Evolutionary conservation across 1,284 basidiomycete genomes (phyloP).

Genomic region (Rhodotorula sp.): DNA sequence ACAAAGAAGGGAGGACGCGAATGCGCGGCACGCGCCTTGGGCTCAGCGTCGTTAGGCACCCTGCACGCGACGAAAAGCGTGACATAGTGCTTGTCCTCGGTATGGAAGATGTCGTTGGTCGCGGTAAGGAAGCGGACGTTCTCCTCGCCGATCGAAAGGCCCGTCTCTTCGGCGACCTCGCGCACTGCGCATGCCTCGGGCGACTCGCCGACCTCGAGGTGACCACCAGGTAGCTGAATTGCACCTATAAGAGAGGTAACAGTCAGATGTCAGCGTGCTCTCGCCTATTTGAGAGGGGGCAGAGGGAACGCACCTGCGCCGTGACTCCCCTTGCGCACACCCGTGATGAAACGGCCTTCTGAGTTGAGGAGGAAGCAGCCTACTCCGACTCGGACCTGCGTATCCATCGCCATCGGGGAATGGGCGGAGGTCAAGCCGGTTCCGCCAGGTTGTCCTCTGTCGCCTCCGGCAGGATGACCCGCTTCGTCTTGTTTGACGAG

Average conservation of each 20-base stretch:
- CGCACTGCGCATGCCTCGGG: slow-evolving; percentile 47
- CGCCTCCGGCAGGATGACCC: background rate
- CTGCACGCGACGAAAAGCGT: slow-evolving; percentile 48
- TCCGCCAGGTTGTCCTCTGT: background rate
- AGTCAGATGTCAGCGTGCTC: background rate
- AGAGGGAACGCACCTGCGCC: slow-evolving; percentile 43
- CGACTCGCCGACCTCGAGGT: slow-evolving; percentile 49
- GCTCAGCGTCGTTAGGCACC: slow-evolving; percentile 22
- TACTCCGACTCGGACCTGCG: slow-evolving; percentile 44
- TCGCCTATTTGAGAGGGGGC: background rate
- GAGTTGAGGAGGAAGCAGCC: slow-evolving; percentile 47
- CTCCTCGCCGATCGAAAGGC: slow-evolving; percentile 42
- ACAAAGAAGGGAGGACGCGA: background rate
- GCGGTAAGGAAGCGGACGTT: slow-evolving; percentile 40
- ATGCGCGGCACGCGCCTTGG: background rate
- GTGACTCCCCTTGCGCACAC: slow-evolving; percentile 47
- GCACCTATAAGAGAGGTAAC: slow-evolving; percentile 18
- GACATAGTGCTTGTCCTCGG: slow-evolving; percentile 47
- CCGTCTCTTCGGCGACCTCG: slow-evolving; percentile 49
- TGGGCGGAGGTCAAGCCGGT: no score
- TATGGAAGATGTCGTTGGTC: slow-evolving; percentile 32
- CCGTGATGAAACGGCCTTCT: slow-evolving; percentile 43
- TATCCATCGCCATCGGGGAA: no score
- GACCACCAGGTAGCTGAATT: slow-evolving; percentile 47
- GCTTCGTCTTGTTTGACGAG: slow-evolving; percentile 12